Evolutionary conservation across 2,329 filamentous ascomycete genomes (phyloP).

Genomic region (Immersiporthe knoxdaviesiana): DNA sequence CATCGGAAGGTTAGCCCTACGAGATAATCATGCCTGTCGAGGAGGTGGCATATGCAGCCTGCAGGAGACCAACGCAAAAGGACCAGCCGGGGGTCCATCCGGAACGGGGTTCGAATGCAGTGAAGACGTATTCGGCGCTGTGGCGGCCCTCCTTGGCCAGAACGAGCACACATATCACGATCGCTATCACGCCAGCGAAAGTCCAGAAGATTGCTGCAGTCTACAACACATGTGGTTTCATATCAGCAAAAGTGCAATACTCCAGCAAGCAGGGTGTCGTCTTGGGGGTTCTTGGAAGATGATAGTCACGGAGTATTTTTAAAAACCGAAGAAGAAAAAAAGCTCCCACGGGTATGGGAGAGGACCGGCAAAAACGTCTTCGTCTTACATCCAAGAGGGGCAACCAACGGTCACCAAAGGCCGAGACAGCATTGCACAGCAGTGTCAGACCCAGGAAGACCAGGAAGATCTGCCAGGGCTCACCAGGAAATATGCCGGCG

Average conservation of each 20-base stretch:
- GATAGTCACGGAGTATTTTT: conserved; percentile 2
- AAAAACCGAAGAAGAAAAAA: no score
- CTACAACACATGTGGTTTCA: conserved; percentile 41
- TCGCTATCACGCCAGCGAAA: conserved; percentile 69
- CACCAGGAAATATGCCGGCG: conserved; percentile 49
- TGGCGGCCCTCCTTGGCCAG: conserved; percentile 71
- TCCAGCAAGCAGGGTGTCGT: not conserved
- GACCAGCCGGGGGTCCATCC: conserved; percentile 75
- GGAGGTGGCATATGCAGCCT: conserved; percentile 74
- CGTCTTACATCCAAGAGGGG: conserved; percentile 69
- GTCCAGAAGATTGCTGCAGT: conserved; percentile 77
- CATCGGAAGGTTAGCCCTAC: conserved; percentile 48
- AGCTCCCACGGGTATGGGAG: conserved; percentile 12
- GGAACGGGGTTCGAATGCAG: conserved; percentile 68
- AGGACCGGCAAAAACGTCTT: conserved; percentile 18
- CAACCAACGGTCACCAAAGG: conserved; percentile 68
- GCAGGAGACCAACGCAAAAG: conserved; percentile 72
- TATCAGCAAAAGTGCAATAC: conserved; percentile 31
- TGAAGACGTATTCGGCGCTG: conserved; percentile 65
- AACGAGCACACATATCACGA: conserved; percentile 64
- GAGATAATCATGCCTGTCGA: conserved; percentile 81
- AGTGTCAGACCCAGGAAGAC: conserved; percentile 73
- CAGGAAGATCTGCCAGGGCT: conserved; percentile 68
- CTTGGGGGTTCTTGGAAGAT: not conserved
- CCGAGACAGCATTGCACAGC: conserved; percentile 66